These are phyloP conservation scores for Mycosphaerella sp. DNA, from an alignment of 2,329 filamentous ascomycete genomes.

Conservation along the genomic window DNA sequence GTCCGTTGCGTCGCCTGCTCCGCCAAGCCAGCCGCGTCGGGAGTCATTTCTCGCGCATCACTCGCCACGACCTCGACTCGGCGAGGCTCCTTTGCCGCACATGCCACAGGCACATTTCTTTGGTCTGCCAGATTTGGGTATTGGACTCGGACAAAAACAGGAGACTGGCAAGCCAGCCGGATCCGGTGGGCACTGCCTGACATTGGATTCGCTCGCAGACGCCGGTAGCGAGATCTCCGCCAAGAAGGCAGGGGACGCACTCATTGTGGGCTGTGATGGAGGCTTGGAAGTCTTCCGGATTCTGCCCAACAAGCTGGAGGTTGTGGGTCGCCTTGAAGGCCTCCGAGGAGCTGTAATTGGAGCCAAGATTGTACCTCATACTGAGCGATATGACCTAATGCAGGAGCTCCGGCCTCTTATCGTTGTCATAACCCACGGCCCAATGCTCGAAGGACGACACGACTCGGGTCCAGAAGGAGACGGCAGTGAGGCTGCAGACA, in stretches of 20 bases:
- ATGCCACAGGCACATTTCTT: slow-evolving; percentile 34
- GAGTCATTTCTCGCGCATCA: slow-evolving; percentile 21
- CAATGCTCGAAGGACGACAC: slow-evolving; percentile 48
- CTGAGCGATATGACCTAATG: slow-evolving; percentile 45
- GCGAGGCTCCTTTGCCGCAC: slow-evolving; percentile 32
- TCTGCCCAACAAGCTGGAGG: slow-evolving; percentile 63
- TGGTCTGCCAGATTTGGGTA: slow-evolving; percentile 29
- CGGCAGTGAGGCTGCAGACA: slow-evolving; percentile 29
- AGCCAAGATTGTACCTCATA: slow-evolving; percentile 76
- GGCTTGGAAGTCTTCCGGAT: slow-evolving; percentile 70
- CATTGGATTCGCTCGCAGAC: slow-evolving; percentile 64
- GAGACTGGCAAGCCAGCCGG: slow-evolving; percentile 34
- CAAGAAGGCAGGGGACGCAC: slow-evolving; percentile 52
- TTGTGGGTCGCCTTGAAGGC: slow-evolving; percentile 64
- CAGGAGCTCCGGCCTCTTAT: slow-evolving; percentile 63
- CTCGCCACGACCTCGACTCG: slow-evolving; percentile 18
- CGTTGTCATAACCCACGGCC: slow-evolving; percentile 73
- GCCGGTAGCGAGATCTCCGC: slow-evolving; percentile 42
- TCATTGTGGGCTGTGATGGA: slow-evolving; percentile 74
- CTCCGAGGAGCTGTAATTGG: slow-evolving; percentile 72
- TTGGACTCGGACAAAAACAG: slow-evolving; percentile 22
- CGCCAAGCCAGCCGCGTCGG: slow-evolving; percentile 14
- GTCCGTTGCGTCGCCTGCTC: slow-evolving; percentile 2
- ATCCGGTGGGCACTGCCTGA: slow-evolving; percentile 65
- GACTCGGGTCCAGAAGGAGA: slow-evolving; percentile 30